Conservation (phyloP, 768 basidiomycete species). For the Galerina marginata region DNA sequence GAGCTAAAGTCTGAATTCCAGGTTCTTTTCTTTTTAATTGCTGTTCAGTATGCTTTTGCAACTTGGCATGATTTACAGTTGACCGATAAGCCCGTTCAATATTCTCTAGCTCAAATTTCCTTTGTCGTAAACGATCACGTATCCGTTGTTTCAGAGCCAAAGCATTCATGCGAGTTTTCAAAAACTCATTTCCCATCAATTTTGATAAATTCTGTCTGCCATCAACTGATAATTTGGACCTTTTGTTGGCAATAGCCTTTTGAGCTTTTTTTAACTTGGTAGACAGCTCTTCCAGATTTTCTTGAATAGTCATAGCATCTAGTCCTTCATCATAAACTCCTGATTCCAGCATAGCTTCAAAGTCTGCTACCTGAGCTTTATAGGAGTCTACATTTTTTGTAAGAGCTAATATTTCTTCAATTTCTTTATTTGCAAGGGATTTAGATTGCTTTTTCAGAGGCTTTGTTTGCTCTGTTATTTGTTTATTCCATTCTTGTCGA, state of each 20-base stretch:
- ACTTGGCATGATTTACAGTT: constrained; percentile 27
- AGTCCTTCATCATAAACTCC: no score
- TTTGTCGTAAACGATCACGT: constrained; percentile 19
- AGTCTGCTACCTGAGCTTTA: no score
- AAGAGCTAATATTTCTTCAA: constrained; percentile 13
- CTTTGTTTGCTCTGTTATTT: constrained; percentile 3
- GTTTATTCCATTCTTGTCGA: constrained; percentile 23
- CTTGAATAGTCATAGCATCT: no score
- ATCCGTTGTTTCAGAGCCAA: constrained; percentile 27
- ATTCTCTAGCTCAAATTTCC: constrained; percentile 34
- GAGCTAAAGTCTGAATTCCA: constrained; percentile 26
- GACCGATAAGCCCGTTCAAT: constrained; percentile 24
- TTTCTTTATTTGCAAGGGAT: constrained; percentile 3
- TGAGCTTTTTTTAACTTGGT: not conserved
- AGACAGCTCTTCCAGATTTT: no score
- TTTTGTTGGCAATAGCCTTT: constrained; percentile 3
- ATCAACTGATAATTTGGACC: constrained; percentile 9
- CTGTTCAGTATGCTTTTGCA: constrained; percentile 30
- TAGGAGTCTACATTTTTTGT: not conserved
- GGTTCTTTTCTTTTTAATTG: constrained; percentile 31
- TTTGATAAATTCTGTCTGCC: constrained; percentile 1
- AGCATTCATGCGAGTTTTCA: constrained; percentile 26
- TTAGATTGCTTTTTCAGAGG: constrained; percentile 14
- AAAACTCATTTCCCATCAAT: constrained; percentile 15
- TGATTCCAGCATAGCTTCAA: no score